Evolutionary conservation across 225 moss, liverwort and hornwort genomes (phyloP).

Genomic region (Ulota crispa): DNA sequence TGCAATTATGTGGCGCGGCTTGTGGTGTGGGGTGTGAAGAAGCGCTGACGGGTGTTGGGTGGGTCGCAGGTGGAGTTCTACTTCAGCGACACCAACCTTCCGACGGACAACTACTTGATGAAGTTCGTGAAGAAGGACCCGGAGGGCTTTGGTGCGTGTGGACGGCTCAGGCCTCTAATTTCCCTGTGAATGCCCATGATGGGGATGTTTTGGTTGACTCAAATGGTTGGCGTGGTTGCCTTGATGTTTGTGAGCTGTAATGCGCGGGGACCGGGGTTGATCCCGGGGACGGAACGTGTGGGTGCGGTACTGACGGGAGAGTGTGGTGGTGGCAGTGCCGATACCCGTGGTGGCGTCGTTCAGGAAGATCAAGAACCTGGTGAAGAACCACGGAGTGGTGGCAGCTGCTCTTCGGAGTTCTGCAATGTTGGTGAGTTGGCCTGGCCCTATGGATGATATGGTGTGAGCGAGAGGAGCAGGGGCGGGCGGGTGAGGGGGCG

Average conservation of each 20-base stretch:
- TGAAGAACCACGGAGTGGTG: slow-evolving; percentile 85
- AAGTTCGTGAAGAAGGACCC: slow-evolving; percentile 99
- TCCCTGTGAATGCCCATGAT: not conserved
- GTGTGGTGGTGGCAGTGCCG: slow-evolving; percentile 65
- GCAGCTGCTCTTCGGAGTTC: slow-evolving; percentile 90
- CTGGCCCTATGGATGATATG: not conserved
- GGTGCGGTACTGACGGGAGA: not conserved
- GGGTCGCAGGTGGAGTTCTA: slow-evolving; percentile 87
- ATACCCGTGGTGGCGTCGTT: slow-evolving; percentile 92
- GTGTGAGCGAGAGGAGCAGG: not conserved
- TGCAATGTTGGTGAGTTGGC: slow-evolving; percentile 60
- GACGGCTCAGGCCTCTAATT: not conserved
- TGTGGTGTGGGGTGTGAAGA: not conserved
- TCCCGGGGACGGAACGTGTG: not conserved
- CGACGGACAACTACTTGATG: slow-evolving; percentile 96
- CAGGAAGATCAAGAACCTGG: slow-evolving; percentile 93
- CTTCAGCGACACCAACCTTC: slow-evolving; percentile 93
- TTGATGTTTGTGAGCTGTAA: not conserved
- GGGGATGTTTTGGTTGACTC: not conserved
- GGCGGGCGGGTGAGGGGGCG: not conserved
- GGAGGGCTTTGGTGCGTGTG: slow-evolving; percentile 82
- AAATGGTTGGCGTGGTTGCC: not conserved
- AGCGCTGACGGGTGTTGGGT: not conserved
- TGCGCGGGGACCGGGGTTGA: not conserved
- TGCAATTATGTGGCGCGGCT: not conserved